Percentiles rank a stretch among this genome's conserved stretches.
Conservation (phyloP, 2,329 filamentous ascomycete species). For the Sordariomycetes sp. region DNA sequence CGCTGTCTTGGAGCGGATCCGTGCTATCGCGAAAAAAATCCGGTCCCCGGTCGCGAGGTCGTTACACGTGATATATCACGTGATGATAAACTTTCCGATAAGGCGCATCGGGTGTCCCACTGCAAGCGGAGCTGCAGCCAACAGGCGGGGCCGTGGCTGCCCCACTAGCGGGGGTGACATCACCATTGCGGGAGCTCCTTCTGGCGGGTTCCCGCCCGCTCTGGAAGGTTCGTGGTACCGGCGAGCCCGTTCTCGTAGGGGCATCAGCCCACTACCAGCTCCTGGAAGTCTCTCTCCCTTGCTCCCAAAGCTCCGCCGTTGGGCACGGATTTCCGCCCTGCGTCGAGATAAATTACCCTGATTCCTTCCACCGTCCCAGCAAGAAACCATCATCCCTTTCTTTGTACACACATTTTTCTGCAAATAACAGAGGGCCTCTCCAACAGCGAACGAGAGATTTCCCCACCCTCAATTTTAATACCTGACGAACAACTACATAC, state of each 20-base stretch:
- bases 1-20: not conserved
- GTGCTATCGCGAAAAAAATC: not conserved
- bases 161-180: constrained; percentile 11
- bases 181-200: constrained; percentile 10
- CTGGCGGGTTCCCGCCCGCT: constrained; percentile 13
- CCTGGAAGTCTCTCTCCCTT: not conserved
- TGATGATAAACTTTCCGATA: not conserved
- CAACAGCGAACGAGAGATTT: not conserved
- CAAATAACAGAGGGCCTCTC: not conserved
- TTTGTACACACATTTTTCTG: not conserved
- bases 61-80: not conserved
- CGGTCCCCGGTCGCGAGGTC: not conserved
- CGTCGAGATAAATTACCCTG: constrained; percentile 2
- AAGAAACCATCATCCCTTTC: not conserved
- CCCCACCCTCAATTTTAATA: constrained; percentile 3
- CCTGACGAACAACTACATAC: not conserved
- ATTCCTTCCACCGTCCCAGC: constrained; percentile 1
- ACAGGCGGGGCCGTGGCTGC: not conserved
- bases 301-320: not conserved
- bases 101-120: not conserved
- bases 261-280: constrained; percentile 10
- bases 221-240: constrained; percentile 14
- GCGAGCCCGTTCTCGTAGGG: constrained; percentile 9
- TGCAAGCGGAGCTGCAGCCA: not conserved
- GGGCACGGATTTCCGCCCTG: not conserved